Conservation (phyloP, 2,329 filamentous ascomycete genomes). For the Aspergillus sp. region DNA sequence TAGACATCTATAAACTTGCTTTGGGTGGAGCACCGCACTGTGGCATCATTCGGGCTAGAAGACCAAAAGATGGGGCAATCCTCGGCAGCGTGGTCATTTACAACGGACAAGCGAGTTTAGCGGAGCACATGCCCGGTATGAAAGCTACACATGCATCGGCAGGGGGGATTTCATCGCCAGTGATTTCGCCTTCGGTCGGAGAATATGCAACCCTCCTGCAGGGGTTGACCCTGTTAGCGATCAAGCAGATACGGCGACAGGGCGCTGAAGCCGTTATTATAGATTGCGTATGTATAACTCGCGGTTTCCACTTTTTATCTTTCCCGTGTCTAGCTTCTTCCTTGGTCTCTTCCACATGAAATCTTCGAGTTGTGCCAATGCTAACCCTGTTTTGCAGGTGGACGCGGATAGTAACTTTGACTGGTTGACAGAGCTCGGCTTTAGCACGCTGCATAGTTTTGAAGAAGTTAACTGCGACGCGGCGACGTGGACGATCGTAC, state of each 20-base stretch:
- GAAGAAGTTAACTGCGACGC: constrained; percentile 75
- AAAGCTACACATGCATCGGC: constrained; percentile 57
- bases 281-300: constrained; percentile 67
- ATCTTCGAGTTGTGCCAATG: neutral
- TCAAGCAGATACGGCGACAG: constrained; percentile 78
- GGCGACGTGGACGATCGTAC: constrained; percentile 59
- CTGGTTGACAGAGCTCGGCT: constrained; percentile 75
- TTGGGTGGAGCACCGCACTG: constrained; percentile 70
- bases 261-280: constrained; percentile 71
- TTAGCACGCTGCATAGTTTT: constrained; percentile 74
- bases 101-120: constrained; percentile 66
- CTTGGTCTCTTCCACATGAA: neutral
- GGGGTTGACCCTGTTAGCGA: constrained; percentile 75
- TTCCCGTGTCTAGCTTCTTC: neutral
- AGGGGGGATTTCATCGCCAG: constrained; percentile 77
- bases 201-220: constrained; percentile 73
- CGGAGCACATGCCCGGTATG: constrained; percentile 68
- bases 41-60: constrained; percentile 80
- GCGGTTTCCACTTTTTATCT: neutral
- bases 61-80: constrained; percentile 64
- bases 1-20: constrained; percentile 76
- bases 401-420: constrained; percentile 72
- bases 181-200: constrained; percentile 67
- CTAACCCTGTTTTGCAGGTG: constrained; percentile 52
- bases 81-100: constrained; percentile 80